Conservation (phyloP, 768 basidiomycete genomes). For the Rhodotorula diobovata region DNA sequence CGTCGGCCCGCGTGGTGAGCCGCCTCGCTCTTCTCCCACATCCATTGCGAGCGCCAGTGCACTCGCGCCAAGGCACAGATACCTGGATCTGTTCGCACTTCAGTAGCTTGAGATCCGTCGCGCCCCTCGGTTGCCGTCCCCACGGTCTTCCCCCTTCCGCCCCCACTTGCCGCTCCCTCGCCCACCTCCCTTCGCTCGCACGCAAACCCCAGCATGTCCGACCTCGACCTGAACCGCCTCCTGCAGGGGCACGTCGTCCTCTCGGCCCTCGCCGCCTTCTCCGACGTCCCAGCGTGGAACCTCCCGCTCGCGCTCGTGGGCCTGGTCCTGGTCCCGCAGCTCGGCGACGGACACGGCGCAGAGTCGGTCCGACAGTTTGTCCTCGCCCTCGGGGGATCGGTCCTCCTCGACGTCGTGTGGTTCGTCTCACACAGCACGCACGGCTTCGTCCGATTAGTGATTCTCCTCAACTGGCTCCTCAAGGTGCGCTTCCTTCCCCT, state of each 20-base stretch:
- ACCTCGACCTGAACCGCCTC: conserved; percentile 26
- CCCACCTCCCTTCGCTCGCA: neutral
- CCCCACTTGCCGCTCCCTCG: too few relatives aligned
- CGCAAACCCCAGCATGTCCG: neutral
- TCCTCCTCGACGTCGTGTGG: conserved; percentile 23
- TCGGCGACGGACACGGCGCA: neutral
- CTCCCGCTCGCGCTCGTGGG: conserved; percentile 26
- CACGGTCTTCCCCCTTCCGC: too few relatives aligned
- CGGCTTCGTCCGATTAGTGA: conserved; percentile 1
- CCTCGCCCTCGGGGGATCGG: neutral
- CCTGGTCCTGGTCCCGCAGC: conserved; percentile 7
- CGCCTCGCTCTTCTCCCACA: too few relatives aligned
- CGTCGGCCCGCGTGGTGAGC: too few relatives aligned
- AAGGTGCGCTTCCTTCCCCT: conserved; percentile 11
- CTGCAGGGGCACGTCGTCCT: conserved; percentile 19
- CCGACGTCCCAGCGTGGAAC: conserved; percentile 22
- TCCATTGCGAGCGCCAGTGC: too few relatives aligned
- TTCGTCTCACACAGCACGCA: neutral
- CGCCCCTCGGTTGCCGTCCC: too few relatives aligned
- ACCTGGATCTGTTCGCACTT: too few relatives aligned
- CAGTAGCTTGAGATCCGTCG: too few relatives aligned
- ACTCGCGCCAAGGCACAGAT: too few relatives aligned
- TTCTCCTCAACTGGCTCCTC: conserved; percentile 30
- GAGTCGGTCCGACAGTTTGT: conserved; percentile 18
- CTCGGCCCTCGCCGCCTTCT: conserved; percentile 10